Base-by-base conservation (phyloP, 179 eudicot species). In the Amaranthus tricolor region DNA sequence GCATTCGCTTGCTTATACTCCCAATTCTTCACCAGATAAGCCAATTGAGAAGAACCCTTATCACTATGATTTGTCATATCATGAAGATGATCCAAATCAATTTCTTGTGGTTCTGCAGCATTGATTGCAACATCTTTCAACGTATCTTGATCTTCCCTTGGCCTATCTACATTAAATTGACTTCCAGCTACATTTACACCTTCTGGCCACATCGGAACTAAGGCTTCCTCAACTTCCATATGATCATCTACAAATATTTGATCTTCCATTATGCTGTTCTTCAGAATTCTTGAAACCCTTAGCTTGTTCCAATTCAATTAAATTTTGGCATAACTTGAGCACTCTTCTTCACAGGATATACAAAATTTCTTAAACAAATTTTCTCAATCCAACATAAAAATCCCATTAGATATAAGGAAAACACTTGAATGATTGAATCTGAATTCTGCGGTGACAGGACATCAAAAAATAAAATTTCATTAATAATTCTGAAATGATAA, bases 1-100 rank as follows among this genome's bases (percentile, higher is more conserved):
- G 87, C 97, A 73, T 94, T 90, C 0, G 90, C 91, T 73, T 94
- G 98, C 77, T 84, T 94, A 78, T 85, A 90, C 70, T 94, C 94
- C 94, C 96, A 94, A 66, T 90, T 85, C 78, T 90, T 89, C 7
- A 94, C 86, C 47, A 92, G 85, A 60, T 80, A 81, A 0, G 94
- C 74, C 49, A 90, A 76, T 61, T 94, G 98, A 53, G 91, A 86
- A n/a, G 90, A 86, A 7, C 97, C 97, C 71, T 89, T 91, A 44
- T 89, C 96, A 61, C 93, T 94, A 50, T 89, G 84, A 69, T 75
- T 78, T 2, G 85, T 88, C 62, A 93, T 82, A 74, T 90, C 93
- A 53, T 79, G 11, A 6, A 94, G 93, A 70, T 87, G 86, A 66
- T 87, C 86, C 52, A 85, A 79, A 83, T 94, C 98, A 12, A 85